phyloP scores from a whole-genome alignment of 1,284 basidiomycete genomes.

The Ganoderma multipileum region DNA sequence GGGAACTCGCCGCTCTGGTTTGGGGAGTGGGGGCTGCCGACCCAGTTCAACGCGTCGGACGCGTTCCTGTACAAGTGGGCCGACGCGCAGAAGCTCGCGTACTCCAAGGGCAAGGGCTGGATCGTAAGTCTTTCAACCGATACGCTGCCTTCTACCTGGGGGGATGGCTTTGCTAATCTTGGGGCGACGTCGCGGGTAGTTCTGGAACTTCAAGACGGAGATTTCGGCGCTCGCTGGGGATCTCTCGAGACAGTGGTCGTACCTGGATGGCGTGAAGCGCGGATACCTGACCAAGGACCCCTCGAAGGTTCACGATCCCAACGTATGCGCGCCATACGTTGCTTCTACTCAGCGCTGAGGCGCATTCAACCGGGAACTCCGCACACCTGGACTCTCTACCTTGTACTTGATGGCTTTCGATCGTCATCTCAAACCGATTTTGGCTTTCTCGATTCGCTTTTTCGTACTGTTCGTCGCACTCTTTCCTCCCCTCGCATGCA shows the following conservation, averaged over 20 bases:
- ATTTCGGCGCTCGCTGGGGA: constrained; percentile 55
- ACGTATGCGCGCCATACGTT: constrained; percentile 65
- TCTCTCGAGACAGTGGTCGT: constrained; percentile 71
- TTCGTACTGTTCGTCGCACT: no score
- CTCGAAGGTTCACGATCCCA: constrained; percentile 55
- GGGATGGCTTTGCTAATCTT: not conserved
- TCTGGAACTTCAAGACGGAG: constrained; percentile 83
- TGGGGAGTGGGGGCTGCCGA: constrained; percentile 76
- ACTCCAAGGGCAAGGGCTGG: constrained; percentile 71
- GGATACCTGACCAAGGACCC: constrained; percentile 74
- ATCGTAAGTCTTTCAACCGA: constrained; percentile 51
- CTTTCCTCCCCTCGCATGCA: no score
- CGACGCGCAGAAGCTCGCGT: constrained; percentile 79
- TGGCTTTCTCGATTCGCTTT: not conserved
- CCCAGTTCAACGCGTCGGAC: constrained; percentile 69
- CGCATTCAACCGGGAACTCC: not conserved
- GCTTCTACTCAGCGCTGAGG: not conserved
- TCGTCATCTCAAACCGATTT: not conserved
- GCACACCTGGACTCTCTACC: not conserved
- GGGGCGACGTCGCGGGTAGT: constrained; percentile 46
- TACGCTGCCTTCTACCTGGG: no score
- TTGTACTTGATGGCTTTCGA: not conserved
- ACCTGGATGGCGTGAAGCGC: constrained; percentile 63
- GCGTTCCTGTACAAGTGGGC: constrained; percentile 73
- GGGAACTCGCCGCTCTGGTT: constrained; percentile 57